phyloP scores from a whole-genome alignment of 768 basidiomycete genomes.

The Boletus rubropictus region DNA sequence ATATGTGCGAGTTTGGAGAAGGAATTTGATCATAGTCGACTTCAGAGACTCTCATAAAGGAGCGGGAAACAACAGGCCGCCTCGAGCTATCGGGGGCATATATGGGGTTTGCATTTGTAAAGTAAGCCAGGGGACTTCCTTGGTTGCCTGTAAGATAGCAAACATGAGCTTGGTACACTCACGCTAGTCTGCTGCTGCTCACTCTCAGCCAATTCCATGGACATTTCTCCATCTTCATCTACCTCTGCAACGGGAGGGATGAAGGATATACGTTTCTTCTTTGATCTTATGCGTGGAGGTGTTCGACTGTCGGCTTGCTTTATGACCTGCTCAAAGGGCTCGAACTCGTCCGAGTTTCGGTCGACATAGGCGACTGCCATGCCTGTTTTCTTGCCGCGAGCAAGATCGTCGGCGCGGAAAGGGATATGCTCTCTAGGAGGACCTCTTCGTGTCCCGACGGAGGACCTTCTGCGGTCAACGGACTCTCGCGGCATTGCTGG shows the following conservation, averaged over 20 bases:
- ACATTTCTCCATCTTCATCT: conserved; percentile 61
- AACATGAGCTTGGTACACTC: conserved; percentile 2
- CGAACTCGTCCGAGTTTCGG: conserved; percentile 75
- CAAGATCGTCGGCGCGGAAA: conserved; percentile 70
- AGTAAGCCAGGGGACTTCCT: conserved; percentile 32
- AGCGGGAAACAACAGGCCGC: conserved; percentile 38
- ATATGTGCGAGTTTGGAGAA: conserved; percentile 42
- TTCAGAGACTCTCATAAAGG: conserved; percentile 47
- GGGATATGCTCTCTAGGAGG: conserved; percentile 66
- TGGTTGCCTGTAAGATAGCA: conserved; percentile 20
- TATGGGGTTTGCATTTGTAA: conserved; percentile 31
- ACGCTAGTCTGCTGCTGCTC: conserved; percentile 32
- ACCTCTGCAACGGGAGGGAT: conserved; percentile 35
- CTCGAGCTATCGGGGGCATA: conserved; percentile 35
- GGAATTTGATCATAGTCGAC: conserved; percentile 59
- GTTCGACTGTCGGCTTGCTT: conserved; percentile 63
- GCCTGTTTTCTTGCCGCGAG: conserved; percentile 77
- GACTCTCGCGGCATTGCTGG: conserved; percentile 25
- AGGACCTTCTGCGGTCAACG: conserved; percentile 30
- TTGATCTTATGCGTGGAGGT: conserved; percentile 49
- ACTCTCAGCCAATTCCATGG: conserved; percentile 77
- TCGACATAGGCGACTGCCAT: conserved; percentile 62
- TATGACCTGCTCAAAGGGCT: conserved; percentile 72
- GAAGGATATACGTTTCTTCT: conserved; percentile 43
- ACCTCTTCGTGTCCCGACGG: conserved; percentile 46